A percentile compares a stretch with the other conserved stretches of the same genome.
Evolutionary conservation across 352 stramenopile genomes (phyloP).

Genomic region (Pythium dissimile): DNA sequence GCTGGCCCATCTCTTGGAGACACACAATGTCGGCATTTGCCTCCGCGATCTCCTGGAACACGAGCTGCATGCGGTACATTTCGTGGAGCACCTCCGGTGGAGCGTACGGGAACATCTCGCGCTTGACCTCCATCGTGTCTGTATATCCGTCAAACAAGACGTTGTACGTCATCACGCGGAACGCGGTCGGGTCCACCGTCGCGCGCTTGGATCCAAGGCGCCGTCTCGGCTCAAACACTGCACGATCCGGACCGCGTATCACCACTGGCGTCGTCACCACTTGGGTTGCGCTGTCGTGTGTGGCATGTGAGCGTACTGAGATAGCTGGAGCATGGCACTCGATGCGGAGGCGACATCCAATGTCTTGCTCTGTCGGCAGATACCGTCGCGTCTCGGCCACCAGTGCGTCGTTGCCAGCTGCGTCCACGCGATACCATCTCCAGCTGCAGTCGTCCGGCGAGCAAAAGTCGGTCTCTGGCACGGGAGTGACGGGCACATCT

Average conservation of each 20-base stretch:
- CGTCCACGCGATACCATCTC: constrained; percentile 48
- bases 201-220: constrained; percentile 15
- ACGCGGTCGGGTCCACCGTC: constrained; percentile 18
- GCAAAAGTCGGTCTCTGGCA: constrained; percentile 63
- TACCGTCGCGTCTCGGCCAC: constrained; percentile 32
- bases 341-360: constrained; percentile 48
- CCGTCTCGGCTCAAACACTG: constrained; percentile 44
- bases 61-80: constrained; percentile 69
- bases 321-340: constrained; percentile 48
- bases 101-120: constrained; percentile 64
- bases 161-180: constrained; percentile 85
- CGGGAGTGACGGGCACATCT: constrained; percentile 42
- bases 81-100: constrained; percentile 41
- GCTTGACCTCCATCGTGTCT: constrained; percentile 45
- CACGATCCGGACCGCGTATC: constrained; percentile 44
- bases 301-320: constrained; percentile 23
- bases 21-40: constrained; percentile 60
- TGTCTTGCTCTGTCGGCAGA: constrained; percentile 33
- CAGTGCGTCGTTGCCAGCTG: constrained; percentile 1
- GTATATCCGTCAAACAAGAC: constrained; percentile 75
- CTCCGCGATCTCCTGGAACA: constrained; percentile 71
- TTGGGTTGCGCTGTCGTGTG: constrained; percentile 31
- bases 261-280: constrained; percentile 36
- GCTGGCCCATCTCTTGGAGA: constrained; percentile 70
- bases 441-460: constrained; percentile 53